A percentile compares a stretch with the other conserved stretches of the same genome.
These are phyloP conservation scores for Huntiella omanensis DNA, from an alignment of 2,329 filamentous ascomycete genomes.

Conservation along the genomic window DNA sequence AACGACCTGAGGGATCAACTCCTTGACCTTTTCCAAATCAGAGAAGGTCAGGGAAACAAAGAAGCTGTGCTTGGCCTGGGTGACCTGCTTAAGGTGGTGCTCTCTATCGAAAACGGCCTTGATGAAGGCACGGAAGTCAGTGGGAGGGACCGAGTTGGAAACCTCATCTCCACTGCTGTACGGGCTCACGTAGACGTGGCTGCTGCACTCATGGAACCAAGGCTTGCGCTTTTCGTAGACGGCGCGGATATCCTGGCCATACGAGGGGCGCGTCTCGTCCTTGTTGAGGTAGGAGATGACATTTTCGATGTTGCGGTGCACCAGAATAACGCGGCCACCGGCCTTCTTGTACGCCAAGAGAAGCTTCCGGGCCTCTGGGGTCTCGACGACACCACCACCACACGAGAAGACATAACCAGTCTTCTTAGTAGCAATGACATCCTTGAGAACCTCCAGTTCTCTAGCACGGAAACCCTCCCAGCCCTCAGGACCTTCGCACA, in stretches of 20 bases:
- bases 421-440: conserved; percentile 55
- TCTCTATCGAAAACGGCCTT: conserved; percentile 14
- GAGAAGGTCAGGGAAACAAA: conserved; percentile 84
- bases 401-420: conserved; percentile 75
- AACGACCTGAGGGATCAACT: conserved; percentile 50
- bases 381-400: conserved; percentile 84
- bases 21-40: conserved; percentile 42
- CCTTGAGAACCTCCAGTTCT: conserved; percentile 56
- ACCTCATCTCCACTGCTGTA: conserved; percentile 5
- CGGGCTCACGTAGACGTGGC: conserved; percentile 80
- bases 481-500: conserved; percentile 51
- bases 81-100: conserved; percentile 27
- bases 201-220: conserved; percentile 87
- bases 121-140: conserved; percentile 16
- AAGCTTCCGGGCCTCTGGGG: conserved; percentile 55
- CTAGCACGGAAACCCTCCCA: conserved; percentile 79
- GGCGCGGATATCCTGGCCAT: conserved; percentile 76
- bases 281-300: conserved; percentile 76
- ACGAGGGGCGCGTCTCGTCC: conserved; percentile 82
- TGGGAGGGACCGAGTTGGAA: conserved; percentile 9
- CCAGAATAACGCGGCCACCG: conserved; percentile 69
- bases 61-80: conserved; percentile 53
- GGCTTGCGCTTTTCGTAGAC: conserved; percentile 80
- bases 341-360: conserved; percentile 53
- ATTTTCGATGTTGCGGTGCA: conserved; percentile 72